These are phyloP conservation scores for Zymoseptoria tritici DNA, from an alignment of 2,329 filamentous ascomycete species.

Conservation along the genomic window DNA sequence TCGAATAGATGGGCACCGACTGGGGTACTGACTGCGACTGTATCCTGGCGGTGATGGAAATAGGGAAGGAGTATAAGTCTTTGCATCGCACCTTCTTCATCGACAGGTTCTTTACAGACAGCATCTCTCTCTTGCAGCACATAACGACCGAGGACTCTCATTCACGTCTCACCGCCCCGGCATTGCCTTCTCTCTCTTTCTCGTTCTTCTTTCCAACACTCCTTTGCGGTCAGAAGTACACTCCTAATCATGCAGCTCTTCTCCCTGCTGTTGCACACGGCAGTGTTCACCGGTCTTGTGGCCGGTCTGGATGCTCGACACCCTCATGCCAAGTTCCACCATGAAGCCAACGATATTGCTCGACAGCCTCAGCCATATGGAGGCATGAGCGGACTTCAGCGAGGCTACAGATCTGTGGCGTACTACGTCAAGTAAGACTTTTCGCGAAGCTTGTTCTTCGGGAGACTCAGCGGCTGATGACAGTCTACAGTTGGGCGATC, in stretches of 20 bases:
- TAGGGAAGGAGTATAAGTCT: background rate
- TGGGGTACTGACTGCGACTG: background rate
- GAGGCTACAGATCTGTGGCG: constrained; percentile 59
- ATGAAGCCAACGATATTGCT: constrained; percentile 1
- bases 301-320: background rate
- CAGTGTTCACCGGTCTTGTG: background rate
- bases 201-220: background rate
- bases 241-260: background rate
- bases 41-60: background rate
- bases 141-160: background rate
- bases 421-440: constrained; percentile 64
- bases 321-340: constrained; percentile 10
- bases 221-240: background rate
- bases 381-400: background rate
- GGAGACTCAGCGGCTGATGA: constrained; percentile 4
- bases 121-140: background rate
- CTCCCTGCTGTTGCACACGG: background rate
- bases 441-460: no score
- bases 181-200: background rate
- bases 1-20: background rate
- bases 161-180: background rate
- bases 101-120: background rate
- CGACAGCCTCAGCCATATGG: background rate
- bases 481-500: constrained; percentile 18
- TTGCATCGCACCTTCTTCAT: background rate